Evolutionary conservation across 352 stramenopile genomes (phyloP).

Genomic region (Phytophthora lateralis): DNA sequence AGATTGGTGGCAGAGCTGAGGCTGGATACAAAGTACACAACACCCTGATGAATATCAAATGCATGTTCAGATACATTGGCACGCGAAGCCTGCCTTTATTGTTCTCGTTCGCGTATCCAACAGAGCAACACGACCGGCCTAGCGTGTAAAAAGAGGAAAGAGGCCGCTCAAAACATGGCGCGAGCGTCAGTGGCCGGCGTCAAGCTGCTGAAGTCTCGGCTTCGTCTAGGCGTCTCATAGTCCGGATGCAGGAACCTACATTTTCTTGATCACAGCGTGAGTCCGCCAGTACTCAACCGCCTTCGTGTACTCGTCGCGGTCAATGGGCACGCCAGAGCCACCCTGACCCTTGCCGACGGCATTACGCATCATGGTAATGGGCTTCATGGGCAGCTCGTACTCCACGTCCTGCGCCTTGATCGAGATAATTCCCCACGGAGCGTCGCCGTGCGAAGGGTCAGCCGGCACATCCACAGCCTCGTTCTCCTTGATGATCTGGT

Average conservation of each 20-base stretch:
- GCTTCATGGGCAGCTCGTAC: conserved; percentile 97
- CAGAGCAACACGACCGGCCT: conserved; percentile 2
- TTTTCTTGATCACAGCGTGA: conserved; percentile 86
- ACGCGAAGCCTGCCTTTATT: conserved; percentile 24
- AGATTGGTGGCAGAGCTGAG: conserved; percentile 12
- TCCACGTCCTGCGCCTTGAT: conserved; percentile 97
- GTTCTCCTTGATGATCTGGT: conserved; percentile 98
- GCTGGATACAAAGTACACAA: conserved; percentile 28
- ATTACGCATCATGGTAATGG: conserved; percentile 98
- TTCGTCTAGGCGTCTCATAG: conserved; percentile 3
- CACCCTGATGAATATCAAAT: conserved; percentile 44
- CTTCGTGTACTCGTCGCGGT: conserved; percentile 80
- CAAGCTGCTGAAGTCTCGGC: conserved; percentile 17
- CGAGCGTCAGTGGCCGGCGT: conserved; percentile 14
- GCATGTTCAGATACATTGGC: conserved; percentile 38
- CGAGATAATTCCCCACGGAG: conserved; percentile 94
- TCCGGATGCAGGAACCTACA: conserved; percentile 16
- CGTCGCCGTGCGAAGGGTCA: conserved; percentile 54
- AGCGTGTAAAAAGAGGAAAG: conserved; percentile 5
- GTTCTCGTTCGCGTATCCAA: conserved; percentile 25
- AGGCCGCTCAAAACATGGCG: conserved; percentile 21
- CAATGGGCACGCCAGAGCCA: conserved; percentile 84
- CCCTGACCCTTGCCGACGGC: conserved; percentile 96
- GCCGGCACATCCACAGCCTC: conserved; percentile 64
- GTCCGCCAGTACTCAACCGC: conserved; percentile 90